Percentiles rank a stretch among this genome's conserved stretches.
phyloP scores from a whole-genome alignment of 1,284 basidiomycete genomes.

The Afroboletus lepidellus region DNA sequence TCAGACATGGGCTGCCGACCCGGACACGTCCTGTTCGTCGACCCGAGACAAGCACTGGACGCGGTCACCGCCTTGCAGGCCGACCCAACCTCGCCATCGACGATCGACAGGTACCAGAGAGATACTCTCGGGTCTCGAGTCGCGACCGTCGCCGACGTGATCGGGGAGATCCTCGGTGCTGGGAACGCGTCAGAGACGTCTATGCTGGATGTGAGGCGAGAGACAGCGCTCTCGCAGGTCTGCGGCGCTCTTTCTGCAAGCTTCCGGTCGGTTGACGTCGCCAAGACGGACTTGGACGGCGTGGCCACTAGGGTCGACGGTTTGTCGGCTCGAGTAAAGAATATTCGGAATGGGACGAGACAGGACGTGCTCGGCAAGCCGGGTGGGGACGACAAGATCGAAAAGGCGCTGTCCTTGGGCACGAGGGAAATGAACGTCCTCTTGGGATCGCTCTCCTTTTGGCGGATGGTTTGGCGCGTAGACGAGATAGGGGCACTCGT shows the following conservation, averaged over 20 bases:
- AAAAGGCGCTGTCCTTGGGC: conserved; percentile 48
- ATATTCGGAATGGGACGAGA: conserved; percentile 31
- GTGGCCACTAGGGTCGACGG: conserved; percentile 30
- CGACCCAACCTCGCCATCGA: conserved; percentile 43
- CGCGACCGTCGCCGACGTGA: conserved; percentile 41
- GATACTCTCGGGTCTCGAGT: conserved; percentile 60
- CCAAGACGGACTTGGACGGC: conserved; percentile 31
- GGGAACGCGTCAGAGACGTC: conserved; percentile 3
- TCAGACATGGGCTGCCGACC: conserved; percentile 22
- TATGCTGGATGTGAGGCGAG: conserved; percentile 23
- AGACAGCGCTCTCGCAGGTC: conserved; percentile 36
- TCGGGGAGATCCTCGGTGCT: conserved; percentile 38
- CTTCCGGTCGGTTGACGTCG: conserved; percentile 28
- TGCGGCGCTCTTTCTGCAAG: conserved; percentile 37
- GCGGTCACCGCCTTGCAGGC: conserved; percentile 50
- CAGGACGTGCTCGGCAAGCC: conserved; percentile 38
- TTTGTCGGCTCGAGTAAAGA: conserved; percentile 37
- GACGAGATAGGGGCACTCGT: conserved; percentile 72
- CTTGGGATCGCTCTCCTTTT: conserved; percentile 63
- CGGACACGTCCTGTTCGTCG: conserved; percentile 47
- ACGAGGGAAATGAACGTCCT: conserved; percentile 49
- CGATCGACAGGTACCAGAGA: conserved; percentile 63
- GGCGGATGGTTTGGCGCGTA: conserved; percentile 62
- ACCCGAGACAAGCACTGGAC: conserved; percentile 53
- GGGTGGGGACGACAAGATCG: conserved; percentile 42